Base-by-base conservation (phyloP, 345 rosid genomes). In the Syzygium aqueum region DNA sequence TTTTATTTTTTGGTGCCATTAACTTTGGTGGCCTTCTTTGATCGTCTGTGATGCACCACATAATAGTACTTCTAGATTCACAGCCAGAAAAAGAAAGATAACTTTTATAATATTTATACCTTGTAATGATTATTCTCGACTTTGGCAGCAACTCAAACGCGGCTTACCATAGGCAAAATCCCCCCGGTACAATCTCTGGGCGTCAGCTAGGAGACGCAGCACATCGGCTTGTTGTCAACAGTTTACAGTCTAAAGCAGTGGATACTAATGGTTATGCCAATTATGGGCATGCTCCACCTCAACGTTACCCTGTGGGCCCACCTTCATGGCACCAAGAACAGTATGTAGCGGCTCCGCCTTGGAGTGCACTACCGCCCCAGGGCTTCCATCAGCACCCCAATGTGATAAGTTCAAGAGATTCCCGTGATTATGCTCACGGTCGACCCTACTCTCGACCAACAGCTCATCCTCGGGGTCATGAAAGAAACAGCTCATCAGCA, bases 161-260 rank as follows among this genome's bases (percentile, higher is more conserved):
- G 8, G 82, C 82, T 73, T 73, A 52, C 59, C 89, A 87, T 94
- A 97, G 99, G 95, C 91, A 86, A 85, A 95, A 95, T 86, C 96
- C 92, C 23, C 91, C 90, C 19, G 94, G 94, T 87, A 85, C 92
- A 85, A 85, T 94, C 77, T 91, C 95, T 73, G 94, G 97, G 30
- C 90, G 77, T 82, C 94, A 93, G 90, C 97, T 96, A 51, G 95
- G 95, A 89, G 94, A 93, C 49, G 97, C 93, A 88, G 94, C 98
- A 5, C 96, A 94, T 87, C 93, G 94, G 54, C 95, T 96, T 61
- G 91, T 96, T 86, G 87, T 89, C 84, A 93, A 94, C 87, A 95
- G 96, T 87, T 92, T 96, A 89, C 97, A 91, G 40, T 27, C 84
- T 86, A 92, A 90, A 86, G 86, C 57, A 51, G 30, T 43, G 12